Evolutionary conservation across 1,284 basidiomycete species (phyloP).

Genomic region (Grifola frondosa): DNA sequence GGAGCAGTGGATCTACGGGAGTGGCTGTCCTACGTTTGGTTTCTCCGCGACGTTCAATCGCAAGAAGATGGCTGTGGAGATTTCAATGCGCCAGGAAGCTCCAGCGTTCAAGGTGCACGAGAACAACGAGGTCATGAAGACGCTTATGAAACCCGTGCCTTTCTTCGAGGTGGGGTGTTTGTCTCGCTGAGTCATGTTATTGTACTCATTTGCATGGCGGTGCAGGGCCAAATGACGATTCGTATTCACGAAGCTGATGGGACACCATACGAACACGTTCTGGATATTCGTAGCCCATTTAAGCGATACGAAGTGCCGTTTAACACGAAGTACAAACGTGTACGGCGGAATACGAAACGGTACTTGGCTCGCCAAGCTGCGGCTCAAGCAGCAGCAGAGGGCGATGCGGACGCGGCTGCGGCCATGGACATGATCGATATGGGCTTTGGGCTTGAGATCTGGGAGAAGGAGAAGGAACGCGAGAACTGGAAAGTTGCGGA

Average conservation of each 20-base stretch:
- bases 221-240: slow-evolving; percentile 93
- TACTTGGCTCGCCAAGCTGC: slow-evolving; percentile 93
- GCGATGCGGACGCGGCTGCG: slow-evolving; percentile 86
- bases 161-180: slow-evolving; percentile 74
- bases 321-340: slow-evolving; percentile 99
- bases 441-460: slow-evolving; percentile 93
- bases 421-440: slow-evolving; percentile 94
- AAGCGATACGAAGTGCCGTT: slow-evolving; percentile 97
- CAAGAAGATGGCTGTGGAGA: slow-evolving; percentile 98
- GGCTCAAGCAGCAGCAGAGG: slow-evolving; percentile 89
- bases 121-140: slow-evolving; percentile 65
- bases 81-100: slow-evolving; percentile 87
- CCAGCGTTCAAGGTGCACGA: slow-evolving; percentile 73
- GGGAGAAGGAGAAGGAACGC: slow-evolving; percentile 93
- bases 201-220: neutral
- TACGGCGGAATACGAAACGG: slow-evolving; percentile 90
- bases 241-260: slow-evolving; percentile 99
- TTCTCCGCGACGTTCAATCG: slow-evolving; percentile 93
- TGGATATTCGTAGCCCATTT: slow-evolving; percentile 85
- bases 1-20: slow-evolving; percentile 98
- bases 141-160: slow-evolving; percentile 77
- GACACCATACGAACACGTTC: slow-evolving; percentile 97
- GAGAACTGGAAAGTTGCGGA: slow-evolving; percentile 96
- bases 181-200: slow-evolving; percentile 7
- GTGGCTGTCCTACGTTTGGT: slow-evolving; percentile 90